Evolutionary conservation across 768 basidiomycete species (phyloP).

Genomic region (Boletus huronensis): DNA sequence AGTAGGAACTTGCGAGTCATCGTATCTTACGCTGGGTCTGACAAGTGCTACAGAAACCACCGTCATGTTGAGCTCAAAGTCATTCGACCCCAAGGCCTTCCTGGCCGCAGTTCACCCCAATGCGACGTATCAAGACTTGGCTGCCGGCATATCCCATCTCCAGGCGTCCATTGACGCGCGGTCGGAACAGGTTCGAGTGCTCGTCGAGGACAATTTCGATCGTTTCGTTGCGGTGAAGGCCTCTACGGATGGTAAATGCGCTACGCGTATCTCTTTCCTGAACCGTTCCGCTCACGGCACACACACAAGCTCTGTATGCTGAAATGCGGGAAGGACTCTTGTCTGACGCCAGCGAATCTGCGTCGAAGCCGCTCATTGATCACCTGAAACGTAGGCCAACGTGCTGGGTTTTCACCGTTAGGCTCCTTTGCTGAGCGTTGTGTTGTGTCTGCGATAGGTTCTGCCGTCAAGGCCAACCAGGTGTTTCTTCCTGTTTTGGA

Average conservation of each 20-base stretch:
- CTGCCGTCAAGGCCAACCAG: conserved; percentile 90
- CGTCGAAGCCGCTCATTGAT: conserved; percentile 75
- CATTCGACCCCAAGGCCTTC: conserved; percentile 94
- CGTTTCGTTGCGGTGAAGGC: conserved; percentile 97
- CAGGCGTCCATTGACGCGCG: conserved; percentile 81
- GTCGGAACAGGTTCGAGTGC: conserved; percentile 88
- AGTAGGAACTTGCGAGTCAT: conserved; percentile 41
- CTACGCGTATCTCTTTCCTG: conserved; percentile 1
- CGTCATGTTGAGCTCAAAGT: conserved; percentile 84
- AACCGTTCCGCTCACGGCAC: not conserved
- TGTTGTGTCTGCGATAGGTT: conserved; percentile 45
- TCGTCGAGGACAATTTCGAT: conserved; percentile 98
- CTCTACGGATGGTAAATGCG: conserved; percentile 78
- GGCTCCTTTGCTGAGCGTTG: conserved; percentile 4
- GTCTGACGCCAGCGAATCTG: conserved; percentile 73
- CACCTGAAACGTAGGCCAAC: conserved; percentile 71
- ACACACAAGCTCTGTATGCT: conserved; percentile 65
- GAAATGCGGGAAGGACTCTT: conserved; percentile 93
- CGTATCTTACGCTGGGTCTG: conserved; percentile 5
- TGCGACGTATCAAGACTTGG: conserved; percentile 90
- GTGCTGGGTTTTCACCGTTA: not conserved
- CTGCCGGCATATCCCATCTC: conserved; percentile 69
- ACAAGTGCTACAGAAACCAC: conserved; percentile 55
- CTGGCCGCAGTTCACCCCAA: conserved; percentile 90
- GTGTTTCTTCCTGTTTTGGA: conserved; percentile 96